Evolutionary conservation across 345 rosid species (phyloP).

Genomic region (Microcos paniculata): DNA sequence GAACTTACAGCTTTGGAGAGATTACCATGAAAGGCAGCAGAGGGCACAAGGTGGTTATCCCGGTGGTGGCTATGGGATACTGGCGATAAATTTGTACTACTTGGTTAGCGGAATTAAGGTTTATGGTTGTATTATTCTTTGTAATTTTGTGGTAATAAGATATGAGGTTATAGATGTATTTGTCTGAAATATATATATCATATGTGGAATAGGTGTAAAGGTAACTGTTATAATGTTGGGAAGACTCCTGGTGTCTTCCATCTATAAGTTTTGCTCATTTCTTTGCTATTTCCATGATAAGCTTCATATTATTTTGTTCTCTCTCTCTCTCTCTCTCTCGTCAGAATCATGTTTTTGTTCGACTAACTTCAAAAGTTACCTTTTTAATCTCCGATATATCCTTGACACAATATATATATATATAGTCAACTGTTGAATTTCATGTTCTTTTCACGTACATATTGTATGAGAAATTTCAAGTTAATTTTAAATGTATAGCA

Average conservation of each 20-base stretch:
- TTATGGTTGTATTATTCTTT: slow-evolving; percentile 59
- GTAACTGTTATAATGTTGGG: slow-evolving; percentile 15
- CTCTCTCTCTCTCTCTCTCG: background rate
- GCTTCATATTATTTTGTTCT: background rate
- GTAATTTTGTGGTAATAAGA: slow-evolving; percentile 53
- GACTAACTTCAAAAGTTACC: background rate
- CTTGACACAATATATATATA: no score
- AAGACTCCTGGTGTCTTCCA: slow-evolving; percentile 40
- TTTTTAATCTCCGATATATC: no score
- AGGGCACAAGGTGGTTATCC: slow-evolving; percentile 86
- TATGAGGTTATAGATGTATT: slow-evolving; percentile 35
- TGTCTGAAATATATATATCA: slow-evolving; percentile 21
- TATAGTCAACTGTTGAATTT: no score
- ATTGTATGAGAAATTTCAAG: no score
- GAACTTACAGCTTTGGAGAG: slow-evolving; percentile 82
- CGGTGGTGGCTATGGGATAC: slow-evolving; percentile 83
- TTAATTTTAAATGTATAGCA: no score
- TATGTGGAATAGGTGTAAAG: slow-evolving; percentile 42
- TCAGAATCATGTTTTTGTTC: background rate
- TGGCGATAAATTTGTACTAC: slow-evolving; percentile 45
- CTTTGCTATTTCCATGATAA: slow-evolving; percentile 17
- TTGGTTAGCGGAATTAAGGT: slow-evolving; percentile 17
- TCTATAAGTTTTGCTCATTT: slow-evolving; percentile 38
- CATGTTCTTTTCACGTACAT: no score
- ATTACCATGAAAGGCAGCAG: slow-evolving; percentile 86